phyloP scores from a whole-genome alignment of 2,329 filamentous ascomycete genomes.

The Colletotrichum sublineola region DNA sequence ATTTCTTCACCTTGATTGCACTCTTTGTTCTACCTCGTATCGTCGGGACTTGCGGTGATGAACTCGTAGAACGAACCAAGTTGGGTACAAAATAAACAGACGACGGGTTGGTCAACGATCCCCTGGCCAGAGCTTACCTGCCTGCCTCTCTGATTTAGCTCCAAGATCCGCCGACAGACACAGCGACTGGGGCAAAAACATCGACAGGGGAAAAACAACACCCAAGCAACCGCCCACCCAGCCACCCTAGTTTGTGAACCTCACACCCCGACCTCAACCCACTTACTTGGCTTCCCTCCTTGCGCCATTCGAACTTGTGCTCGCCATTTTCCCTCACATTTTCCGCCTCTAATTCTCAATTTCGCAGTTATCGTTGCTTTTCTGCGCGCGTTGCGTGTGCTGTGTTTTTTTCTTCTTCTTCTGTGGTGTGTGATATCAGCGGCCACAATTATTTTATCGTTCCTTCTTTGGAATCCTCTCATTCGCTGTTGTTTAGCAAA shows the following conservation, averaged over 20 bases:
- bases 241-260: conserved; percentile 41
- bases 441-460: conserved; percentile 15
- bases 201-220: conserved; percentile 32
- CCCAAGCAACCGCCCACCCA: conserved; percentile 36
- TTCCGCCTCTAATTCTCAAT: conserved; percentile 14
- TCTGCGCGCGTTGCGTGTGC: conserved; percentile 20
- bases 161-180: conserved; percentile 31
- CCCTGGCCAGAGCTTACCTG: conserved; percentile 18
- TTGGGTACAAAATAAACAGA: neutral
- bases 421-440: conserved; percentile 31
- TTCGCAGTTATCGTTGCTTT: conserved; percentile 30
- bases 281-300: conserved; percentile 25
- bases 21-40: neutral
- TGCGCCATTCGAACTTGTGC: conserved; percentile 26
- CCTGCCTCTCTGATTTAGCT: conserved; percentile 34
- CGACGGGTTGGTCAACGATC: neutral
- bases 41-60: neutral
- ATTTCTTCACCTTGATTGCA: neutral
- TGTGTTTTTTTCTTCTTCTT: neutral
- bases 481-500: conserved; percentile 22
- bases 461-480: conserved; percentile 17
- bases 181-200: conserved; percentile 28
- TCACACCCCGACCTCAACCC: conserved; percentile 19
- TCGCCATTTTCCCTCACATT: conserved; percentile 14
- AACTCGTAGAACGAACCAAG: neutral